Evolutionary conservation across 345 rosid species (phyloP).

Genomic region (Eucalyptus marginata): DNA sequence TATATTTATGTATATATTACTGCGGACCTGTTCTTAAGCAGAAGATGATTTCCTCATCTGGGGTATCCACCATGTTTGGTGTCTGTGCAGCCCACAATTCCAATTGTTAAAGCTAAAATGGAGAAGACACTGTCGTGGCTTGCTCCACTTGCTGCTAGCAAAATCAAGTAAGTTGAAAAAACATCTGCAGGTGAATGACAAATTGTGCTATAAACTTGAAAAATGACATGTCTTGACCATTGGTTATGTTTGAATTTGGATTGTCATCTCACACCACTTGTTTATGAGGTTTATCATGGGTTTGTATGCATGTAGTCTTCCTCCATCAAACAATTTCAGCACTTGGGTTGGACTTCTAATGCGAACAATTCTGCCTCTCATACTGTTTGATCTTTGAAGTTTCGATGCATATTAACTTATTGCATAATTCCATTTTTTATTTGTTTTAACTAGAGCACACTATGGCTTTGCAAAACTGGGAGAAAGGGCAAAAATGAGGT

Average conservation of each 20-base stretch:
- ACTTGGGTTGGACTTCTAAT: background rate
- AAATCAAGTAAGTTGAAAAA: slow-evolving; percentile 54
- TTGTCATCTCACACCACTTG: background rate
- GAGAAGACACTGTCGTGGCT: slow-evolving; percentile 92
- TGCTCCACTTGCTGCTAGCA: slow-evolving; percentile 82
- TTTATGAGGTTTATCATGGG: background rate
- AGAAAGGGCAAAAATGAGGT: slow-evolving; percentile 99
- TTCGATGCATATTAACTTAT: background rate
- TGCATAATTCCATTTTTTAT: background rate
- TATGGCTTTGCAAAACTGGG: slow-evolving; percentile 99
- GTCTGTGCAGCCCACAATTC: slow-evolving; percentile 50
- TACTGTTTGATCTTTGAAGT: background rate
- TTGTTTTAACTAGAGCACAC: slow-evolving; percentile 53
- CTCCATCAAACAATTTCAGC: background rate
- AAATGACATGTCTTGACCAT: background rate
- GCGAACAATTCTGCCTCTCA: background rate
- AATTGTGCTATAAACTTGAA: background rate
- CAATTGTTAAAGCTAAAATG: slow-evolving; percentile 84
- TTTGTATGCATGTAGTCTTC: background rate
- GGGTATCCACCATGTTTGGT: background rate
- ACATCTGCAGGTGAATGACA: background rate
- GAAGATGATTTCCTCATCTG: background rate
- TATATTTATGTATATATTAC: background rate
- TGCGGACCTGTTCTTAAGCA: background rate
- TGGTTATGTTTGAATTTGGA: background rate